These are phyloP conservation scores for Fusarium buharicum DNA, from an alignment of 2,329 filamentous ascomycete genomes.

Conservation along the genomic window DNA sequence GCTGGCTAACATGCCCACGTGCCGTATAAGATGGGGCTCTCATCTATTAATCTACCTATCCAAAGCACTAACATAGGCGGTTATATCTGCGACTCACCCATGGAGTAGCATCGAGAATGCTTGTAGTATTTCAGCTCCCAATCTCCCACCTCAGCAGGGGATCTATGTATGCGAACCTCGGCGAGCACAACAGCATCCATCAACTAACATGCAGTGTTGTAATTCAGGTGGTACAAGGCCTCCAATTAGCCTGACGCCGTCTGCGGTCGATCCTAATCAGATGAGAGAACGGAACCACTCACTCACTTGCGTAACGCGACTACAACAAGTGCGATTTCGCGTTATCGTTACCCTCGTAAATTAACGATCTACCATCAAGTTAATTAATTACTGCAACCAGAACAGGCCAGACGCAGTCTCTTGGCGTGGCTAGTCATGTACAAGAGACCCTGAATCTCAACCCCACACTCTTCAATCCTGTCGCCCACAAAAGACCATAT, in stretches of 20 bases:
- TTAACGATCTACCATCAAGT: slow-evolving; percentile 18
- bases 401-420: slow-evolving; percentile 17
- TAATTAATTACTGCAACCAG: slow-evolving; percentile 11
- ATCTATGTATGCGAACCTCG: slow-evolving; percentile 17
- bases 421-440: slow-evolving; percentile 26
- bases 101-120: slow-evolving; percentile 6
- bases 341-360: slow-evolving; percentile 16
- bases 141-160: neutral
- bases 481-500: slow-evolving; percentile 8
- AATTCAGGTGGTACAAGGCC: slow-evolving; percentile 5
- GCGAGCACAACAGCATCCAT: slow-evolving; percentile 2
- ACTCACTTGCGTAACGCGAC: slow-evolving; percentile 3
- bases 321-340: neutral
- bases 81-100: slow-evolving; percentile 16
- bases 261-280: slow-evolving; percentile 34
- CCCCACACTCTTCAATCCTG: slow-evolving; percentile 29
- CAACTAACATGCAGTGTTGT: neutral
- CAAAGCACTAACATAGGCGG: neutral
- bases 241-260: slow-evolving; percentile 13
- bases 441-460: slow-evolving; percentile 35
- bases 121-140: slow-evolving; percentile 6
- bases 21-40: slow-evolving; percentile 9
- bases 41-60: neutral
- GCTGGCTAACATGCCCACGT: slow-evolving; percentile 28
- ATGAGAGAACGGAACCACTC: slow-evolving; percentile 8